Base-by-base conservation (phyloP, 176 grass and related monocot species). In the Eremochloa ophiuroides region DNA sequence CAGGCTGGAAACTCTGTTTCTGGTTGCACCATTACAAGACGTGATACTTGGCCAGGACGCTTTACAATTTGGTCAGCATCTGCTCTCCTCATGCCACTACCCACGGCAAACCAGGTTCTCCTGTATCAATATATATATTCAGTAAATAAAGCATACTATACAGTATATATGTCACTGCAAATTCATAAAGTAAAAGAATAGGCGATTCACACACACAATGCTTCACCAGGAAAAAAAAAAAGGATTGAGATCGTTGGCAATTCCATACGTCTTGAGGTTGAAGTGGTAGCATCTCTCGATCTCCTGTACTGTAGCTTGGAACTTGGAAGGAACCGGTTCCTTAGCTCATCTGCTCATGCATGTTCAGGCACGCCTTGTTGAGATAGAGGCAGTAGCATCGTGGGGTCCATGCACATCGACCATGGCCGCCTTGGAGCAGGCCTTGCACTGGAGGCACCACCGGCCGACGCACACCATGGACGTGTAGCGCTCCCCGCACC, bases 391-490 rank as follows among this genome's bases (percentile, higher is more conserved):
- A 14, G 75, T 65, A 10, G 60, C 75, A 10, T 64, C 3, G 1
- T 78, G 27, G 28, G 76, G 60, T 8, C 76, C 76, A 7, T 78
- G 58, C 26, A 78, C 76, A 12, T 47, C 29, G 39, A 78, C 60
- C 76, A 78, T 70, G 78, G 65, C 23, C 10, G 8, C 5, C 78
- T 42, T 70, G 48, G n/a, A 14, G 37, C 79, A 81, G 35, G 35
- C 48, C 79, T 60, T 60, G 79, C 79, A 71, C 35, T 16, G 9
- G 66, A 81, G 79, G 13, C 34, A 22, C 78, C 65, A 70, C 65
- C 0, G n/a, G 34, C 65, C 78, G 66, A 42, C 66, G 66, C 15
- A 30, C 6, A 71, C 47, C 66, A 5, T 60, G 50, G 79, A 81
- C 35, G 50, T 23, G 50, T 60, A 43, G 15, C 13, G 34, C 79